These are phyloP conservation scores for Ceriops decandra DNA, from an alignment of 345 rosid species.

Conservation along the genomic window DNA sequence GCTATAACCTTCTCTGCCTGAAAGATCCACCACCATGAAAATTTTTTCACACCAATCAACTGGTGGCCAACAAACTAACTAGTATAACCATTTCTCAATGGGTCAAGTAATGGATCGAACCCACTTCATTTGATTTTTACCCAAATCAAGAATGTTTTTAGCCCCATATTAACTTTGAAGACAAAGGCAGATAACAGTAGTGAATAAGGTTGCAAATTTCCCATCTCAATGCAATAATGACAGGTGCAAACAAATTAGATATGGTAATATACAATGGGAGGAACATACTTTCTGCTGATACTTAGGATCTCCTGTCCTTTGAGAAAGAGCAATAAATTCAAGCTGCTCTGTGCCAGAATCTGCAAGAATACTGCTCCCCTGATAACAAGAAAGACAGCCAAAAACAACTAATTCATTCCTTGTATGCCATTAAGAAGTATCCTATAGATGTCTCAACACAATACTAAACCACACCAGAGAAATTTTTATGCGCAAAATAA, in stretches of 20 bases:
- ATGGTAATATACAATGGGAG: background rate
- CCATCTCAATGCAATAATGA: background rate
- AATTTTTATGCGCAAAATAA: background rate
- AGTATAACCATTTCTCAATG: background rate
- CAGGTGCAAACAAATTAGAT: background rate
- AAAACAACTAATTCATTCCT: constrained; percentile 10
- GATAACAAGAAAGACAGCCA: constrained; percentile 9
- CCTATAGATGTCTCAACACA: background rate
- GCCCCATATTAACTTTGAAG: background rate
- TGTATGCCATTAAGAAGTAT: background rate
- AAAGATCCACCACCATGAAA: constrained; percentile 9
- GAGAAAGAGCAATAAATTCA: constrained; percentile 96
- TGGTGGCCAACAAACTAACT: constrained; percentile 1
- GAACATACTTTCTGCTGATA: constrained; percentile 79
- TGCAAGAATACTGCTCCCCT: constrained; percentile 95
- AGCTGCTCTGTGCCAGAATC: constrained; percentile 98
- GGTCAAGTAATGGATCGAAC: too few relatives aligned
- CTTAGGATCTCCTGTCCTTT: constrained; percentile 88
- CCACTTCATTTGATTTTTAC: background rate
- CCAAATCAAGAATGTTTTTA: background rate
- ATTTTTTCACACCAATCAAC: background rate
- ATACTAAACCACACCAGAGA: background rate
- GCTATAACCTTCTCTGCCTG: constrained; percentile 84
- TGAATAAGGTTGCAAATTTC: too few relatives aligned
- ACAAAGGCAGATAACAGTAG: background rate